These are phyloP conservation scores for Cryptococcus amylolentus DNA, from an alignment of 1,284 basidiomycete species.

Conservation along the genomic window DNA sequence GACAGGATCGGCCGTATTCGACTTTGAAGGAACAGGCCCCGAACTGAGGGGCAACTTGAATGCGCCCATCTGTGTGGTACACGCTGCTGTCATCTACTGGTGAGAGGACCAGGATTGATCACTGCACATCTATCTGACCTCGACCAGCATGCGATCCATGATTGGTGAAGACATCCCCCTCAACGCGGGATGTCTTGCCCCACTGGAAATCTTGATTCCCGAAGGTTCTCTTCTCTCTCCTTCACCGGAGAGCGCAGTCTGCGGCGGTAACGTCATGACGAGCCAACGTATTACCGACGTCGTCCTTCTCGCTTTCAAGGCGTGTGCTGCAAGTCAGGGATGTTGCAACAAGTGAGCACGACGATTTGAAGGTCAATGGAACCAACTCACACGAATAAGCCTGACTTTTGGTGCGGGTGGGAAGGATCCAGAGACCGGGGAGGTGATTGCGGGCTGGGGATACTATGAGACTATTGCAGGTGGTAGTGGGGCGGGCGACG, in stretches of 20 bases:
- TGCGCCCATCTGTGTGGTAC: conserved; percentile 80
- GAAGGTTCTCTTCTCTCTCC: conserved; percentile 74
- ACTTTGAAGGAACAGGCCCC: conserved; percentile 82
- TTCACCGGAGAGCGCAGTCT: conserved; percentile 81
- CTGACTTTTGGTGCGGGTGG: conserved; percentile 73
- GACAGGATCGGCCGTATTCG: conserved; percentile 76
- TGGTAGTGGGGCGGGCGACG: conserved; percentile 73
- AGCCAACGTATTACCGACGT: conserved; percentile 93
- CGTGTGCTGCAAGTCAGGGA: conserved; percentile 88
- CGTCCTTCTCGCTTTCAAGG: conserved; percentile 86
- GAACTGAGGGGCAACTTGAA: conserved; percentile 90
- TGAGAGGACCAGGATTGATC: not conserved
- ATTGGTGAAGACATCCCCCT: conserved; percentile 86
- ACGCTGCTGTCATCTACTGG: conserved; percentile 89
- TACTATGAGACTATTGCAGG: conserved; percentile 53
- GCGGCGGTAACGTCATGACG: conserved; percentile 88
- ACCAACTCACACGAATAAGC: not conserved
- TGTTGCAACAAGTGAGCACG: conserved; percentile 55
- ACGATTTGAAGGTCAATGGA: not conserved
- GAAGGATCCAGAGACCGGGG: conserved; percentile 70
- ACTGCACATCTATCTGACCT: not conserved
- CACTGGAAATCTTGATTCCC: conserved; percentile 58
- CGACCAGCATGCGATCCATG: conserved; percentile 69
- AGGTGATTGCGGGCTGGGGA: conserved; percentile 73
- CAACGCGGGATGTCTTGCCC: conserved; percentile 81